A percentile compares a stretch with the other conserved stretches of the same genome.
These are phyloP conservation scores for Fusarium ambrosium DNA, from an alignment of 2,329 filamentous ascomycete genomes.

Conservation along the genomic window DNA sequence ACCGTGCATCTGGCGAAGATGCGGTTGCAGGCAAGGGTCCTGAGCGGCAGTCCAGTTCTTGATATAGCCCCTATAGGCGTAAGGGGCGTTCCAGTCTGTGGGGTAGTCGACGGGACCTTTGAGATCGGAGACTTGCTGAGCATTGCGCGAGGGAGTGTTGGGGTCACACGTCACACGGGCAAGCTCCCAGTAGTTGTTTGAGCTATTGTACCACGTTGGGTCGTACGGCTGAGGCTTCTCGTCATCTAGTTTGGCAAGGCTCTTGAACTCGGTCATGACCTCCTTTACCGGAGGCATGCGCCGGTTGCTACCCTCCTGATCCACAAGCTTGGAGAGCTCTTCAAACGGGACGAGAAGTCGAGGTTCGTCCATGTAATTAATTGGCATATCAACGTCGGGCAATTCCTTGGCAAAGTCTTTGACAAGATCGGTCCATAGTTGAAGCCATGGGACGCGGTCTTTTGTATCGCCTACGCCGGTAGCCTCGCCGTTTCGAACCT, in stretches of 20 bases:
- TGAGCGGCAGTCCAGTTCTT: slow-evolving; percentile 70
- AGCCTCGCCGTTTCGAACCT: slow-evolving; percentile 62
- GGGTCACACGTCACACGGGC: slow-evolving; percentile 70
- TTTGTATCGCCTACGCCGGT: slow-evolving; percentile 55
- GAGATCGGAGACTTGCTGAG: slow-evolving; percentile 49
- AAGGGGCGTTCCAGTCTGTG: slow-evolving; percentile 51
- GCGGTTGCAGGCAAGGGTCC: slow-evolving; percentile 71
- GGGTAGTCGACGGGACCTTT: slow-evolving; percentile 52
- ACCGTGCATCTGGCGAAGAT: slow-evolving; percentile 65
- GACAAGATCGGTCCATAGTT: slow-evolving; percentile 65
- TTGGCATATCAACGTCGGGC: slow-evolving; percentile 76
- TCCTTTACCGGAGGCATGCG: slow-evolving; percentile 58
- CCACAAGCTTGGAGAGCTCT: slow-evolving; percentile 64
- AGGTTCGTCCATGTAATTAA: slow-evolving; percentile 75
- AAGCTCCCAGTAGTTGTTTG: slow-evolving; percentile 71
- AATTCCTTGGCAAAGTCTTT: slow-evolving; percentile 65
- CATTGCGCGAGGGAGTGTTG: slow-evolving; percentile 61
- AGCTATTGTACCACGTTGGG: slow-evolving; percentile 61
- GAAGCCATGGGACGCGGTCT: slow-evolving; percentile 59
- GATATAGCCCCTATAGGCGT: slow-evolving; percentile 63
- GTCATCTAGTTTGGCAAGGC: slow-evolving; percentile 54
- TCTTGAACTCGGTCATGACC: slow-evolving; percentile 60
- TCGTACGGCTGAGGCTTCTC: slow-evolving; percentile 55
- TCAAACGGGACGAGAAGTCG: slow-evolving; percentile 72
- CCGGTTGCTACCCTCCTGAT: slow-evolving; percentile 60